phyloP scores from a whole-genome alignment of 1,284 basidiomycete genomes.

The Heterobasidion irregulare region DNA sequence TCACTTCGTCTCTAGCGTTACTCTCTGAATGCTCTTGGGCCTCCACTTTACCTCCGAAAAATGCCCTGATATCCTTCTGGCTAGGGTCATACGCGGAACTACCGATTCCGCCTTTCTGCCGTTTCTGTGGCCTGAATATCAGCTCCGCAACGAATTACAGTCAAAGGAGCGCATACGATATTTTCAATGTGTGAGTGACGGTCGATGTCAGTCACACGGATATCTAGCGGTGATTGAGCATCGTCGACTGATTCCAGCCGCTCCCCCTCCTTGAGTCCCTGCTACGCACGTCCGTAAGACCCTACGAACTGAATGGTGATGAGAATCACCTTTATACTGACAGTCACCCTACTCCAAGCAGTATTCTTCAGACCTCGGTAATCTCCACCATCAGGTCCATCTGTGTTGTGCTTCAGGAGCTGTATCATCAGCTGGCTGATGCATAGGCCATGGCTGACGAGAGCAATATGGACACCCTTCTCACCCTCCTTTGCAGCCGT shows the following conservation, averaged over 20 bases:
- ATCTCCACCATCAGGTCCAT: slow-evolving; percentile 14
- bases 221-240: slow-evolving; percentile 24
- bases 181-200: slow-evolving; percentile 44
- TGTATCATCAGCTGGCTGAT: slow-evolving; percentile 58
- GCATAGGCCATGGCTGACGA: slow-evolving; percentile 79
- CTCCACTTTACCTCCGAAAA: slow-evolving; percentile 53
- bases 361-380: slow-evolving; percentile 60
- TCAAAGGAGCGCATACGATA: slow-evolving; percentile 37
- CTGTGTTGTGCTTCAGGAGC: slow-evolving; percentile 33
- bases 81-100: slow-evolving; percentile 64
- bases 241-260: slow-evolving; percentile 18
- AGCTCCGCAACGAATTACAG: background rate
- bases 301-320: background rate
- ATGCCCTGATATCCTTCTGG: slow-evolving; percentile 69
- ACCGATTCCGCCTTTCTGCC: slow-evolving; percentile 75
- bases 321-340: slow-evolving; percentile 35
- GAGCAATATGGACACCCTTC: slow-evolving; percentile 47
- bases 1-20: slow-evolving; percentile 22
- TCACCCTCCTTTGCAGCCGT: slow-evolving; percentile 27
- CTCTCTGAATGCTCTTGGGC: slow-evolving; percentile 17
- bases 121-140: slow-evolving; percentile 35
- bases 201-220: slow-evolving; percentile 46
- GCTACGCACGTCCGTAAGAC: background rate
- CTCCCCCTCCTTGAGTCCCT: slow-evolving; percentile 22
- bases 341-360: slow-evolving; percentile 55